Base-by-base conservation (phyloP, 352 stramenopile genomes). In the Pythium aphanidermatum region DNA sequence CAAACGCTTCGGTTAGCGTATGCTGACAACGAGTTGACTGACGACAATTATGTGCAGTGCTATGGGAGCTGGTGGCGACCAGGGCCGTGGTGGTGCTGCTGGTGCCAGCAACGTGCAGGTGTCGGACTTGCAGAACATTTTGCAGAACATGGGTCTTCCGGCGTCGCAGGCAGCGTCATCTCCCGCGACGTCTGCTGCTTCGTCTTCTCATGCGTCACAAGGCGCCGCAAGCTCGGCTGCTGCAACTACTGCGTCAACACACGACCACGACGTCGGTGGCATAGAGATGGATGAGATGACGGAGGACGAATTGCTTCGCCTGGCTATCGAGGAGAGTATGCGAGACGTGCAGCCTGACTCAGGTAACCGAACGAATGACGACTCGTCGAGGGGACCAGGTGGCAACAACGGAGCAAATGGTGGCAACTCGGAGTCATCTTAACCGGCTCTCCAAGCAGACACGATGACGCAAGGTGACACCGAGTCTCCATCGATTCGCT, bases 241-340 rank as follows among this genome's bases (percentile, higher is more conserved):
- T 1, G 79, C 76, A 1, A 89, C 76, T 13, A 88, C 76, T 27
- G 71, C 75, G 17, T 88, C 79, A 17, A 69, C 79, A 35, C 76
- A 86, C 42, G 76, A 89, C 25, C 69, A 92, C 48, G 81, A 93
- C 42, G 72, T 86, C 43, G 68, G 67, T 35, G 74, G 75, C 40
- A 86, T 89, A 65, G 80, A 93, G 44, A 72, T 86, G 49, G 81
- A 93, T 51, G 81, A 93, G 24, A 89, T 93, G 78, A 77, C 82
- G 10, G 82, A 94, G 31, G 82, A 94, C 19, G 82, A 94, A 48
- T 68, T 94, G 20, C 55, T 94, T 43, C 79, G 79, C 37, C 58
- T 92, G 12, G 82, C 82, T 16, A 94, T 94, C 42, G 82, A 92
- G 58, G 82, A 92, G 46, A 90, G 75, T 51, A 94, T 94, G 82